Evolutionary conservation across 768 basidiomycete genomes (phyloP).

Genomic region (Rubroboletus pulcherrimus): DNA sequence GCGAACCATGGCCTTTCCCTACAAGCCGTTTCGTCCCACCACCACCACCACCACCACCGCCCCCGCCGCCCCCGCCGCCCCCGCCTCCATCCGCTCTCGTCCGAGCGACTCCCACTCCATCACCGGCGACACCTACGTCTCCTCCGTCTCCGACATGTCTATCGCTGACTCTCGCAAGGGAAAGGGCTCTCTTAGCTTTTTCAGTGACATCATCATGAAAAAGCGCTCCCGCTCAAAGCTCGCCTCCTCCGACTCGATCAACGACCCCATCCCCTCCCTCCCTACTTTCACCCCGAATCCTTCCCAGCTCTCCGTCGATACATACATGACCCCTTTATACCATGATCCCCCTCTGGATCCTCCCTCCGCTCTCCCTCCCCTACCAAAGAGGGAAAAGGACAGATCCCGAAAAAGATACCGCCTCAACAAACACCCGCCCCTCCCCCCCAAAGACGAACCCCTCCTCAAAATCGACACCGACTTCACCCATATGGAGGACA

Average conservation of each 20-base stretch:
- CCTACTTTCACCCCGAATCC: conserved; percentile 38
- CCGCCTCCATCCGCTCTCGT: conserved; percentile 25
- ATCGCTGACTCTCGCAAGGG: conserved; percentile 40
- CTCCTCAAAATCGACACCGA: conserved; percentile 24
- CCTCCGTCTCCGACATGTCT: conserved; percentile 35
- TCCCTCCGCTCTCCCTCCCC: conserved; percentile 6
- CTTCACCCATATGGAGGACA: conserved; percentile 72
- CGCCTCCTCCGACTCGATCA: conserved; percentile 32
- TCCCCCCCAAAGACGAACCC: conserved; percentile 28
- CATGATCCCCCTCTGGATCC: background rate
- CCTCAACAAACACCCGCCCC: conserved; percentile 22
- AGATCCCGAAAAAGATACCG: conserved; percentile 16
- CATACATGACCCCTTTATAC: conserved; percentile 13
- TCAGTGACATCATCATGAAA: conserved; percentile 41
- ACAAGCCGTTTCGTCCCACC: conserved; percentile 32
- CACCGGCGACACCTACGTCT: conserved; percentile 24
- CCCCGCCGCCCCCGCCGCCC: too few species aligned
- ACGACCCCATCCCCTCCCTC: conserved; percentile 29
- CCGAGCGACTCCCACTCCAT: conserved; percentile 31
- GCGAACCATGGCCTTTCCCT: conserved; percentile 24
- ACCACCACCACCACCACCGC: conserved; percentile 24
- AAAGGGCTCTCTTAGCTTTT: conserved; percentile 43
- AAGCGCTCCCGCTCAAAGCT: conserved; percentile 39
- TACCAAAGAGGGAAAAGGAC: conserved; percentile 29
- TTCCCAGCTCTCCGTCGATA: conserved; percentile 25